A percentile compares a stretch with the other conserved stretches of the same genome.
Conservation (phyloP, 306 rosid genomes). For the Lathyrus aphaca region DNA sequence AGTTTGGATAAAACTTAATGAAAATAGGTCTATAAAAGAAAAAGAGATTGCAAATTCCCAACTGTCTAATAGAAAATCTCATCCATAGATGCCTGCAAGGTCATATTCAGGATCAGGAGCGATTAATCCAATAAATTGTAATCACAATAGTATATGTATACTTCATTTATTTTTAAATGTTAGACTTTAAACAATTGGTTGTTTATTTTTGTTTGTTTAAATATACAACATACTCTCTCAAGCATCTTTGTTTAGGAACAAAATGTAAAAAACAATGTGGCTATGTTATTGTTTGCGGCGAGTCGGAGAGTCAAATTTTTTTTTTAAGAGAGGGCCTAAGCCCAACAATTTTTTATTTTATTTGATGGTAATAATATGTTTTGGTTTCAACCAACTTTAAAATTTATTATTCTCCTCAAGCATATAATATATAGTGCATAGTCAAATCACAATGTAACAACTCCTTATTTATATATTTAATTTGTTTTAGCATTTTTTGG, state of each 20-base stretch:
- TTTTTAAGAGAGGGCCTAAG: no score
- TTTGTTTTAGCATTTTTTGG: no score
- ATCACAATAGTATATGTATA: not conserved
- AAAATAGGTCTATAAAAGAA: no score
- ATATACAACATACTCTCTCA: not conserved
- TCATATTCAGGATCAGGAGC: not conserved
- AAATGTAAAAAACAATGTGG: conserved; percentile 24
- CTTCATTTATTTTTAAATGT: not conserved
- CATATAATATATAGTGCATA: not conserved
- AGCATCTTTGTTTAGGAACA: conserved; percentile 3
- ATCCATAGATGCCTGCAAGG: conserved; percentile 19
- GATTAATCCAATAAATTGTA: conserved; percentile 38
- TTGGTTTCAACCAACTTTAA: not conserved
- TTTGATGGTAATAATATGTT: conserved; percentile 7
- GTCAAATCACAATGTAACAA: no score
- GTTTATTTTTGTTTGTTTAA: not conserved
- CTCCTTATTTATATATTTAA: not conserved
- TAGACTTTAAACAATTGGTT: not conserved
- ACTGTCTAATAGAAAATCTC: conserved; percentile 35
- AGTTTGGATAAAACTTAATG: no score
- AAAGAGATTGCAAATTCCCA: not conserved
- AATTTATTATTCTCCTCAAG: not conserved
- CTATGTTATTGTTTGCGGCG: not conserved
- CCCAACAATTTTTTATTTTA: no score
- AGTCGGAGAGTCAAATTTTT: not conserved